Percentiles rank a stretch among this genome's conserved stretches.
Conservation (phyloP, 2,329 filamentous ascomycete species). For the Cercospora nicotianae region DNA sequence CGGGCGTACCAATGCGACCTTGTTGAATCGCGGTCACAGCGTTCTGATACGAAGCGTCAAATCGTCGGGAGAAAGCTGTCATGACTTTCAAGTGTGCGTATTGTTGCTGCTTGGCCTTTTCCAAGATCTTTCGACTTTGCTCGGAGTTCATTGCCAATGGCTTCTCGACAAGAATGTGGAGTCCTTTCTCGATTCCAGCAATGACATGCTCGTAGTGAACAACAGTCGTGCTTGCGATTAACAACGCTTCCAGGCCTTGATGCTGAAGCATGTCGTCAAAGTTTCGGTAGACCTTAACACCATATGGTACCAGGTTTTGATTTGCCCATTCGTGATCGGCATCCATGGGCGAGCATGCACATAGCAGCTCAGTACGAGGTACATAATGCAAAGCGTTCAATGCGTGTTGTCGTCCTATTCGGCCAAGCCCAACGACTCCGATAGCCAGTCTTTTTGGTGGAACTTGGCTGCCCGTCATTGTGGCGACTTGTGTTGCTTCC, state of each 20-base stretch:
- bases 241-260: slow-evolving; percentile 55
- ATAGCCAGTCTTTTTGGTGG: slow-evolving; percentile 17
- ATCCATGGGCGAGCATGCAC: slow-evolving; percentile 46
- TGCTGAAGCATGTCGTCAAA: slow-evolving; percentile 60
- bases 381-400: slow-evolving; percentile 46
- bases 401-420: slow-evolving; percentile 24
- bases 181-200: slow-evolving; percentile 54
- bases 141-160: slow-evolving; percentile 36
- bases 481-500: not conserved
- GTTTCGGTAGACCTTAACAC: slow-evolving; percentile 54
- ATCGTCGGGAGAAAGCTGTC: slow-evolving; percentile 48
- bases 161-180: slow-evolving; percentile 60
- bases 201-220: slow-evolving; percentile 59
- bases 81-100: slow-evolving; percentile 43
- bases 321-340: slow-evolving; percentile 48
- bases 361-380: slow-evolving; percentile 46
- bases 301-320: slow-evolving; percentile 51
- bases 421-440: slow-evolving; percentile 23
- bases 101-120: slow-evolving; percentile 14
- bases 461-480: not conserved
- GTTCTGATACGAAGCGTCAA: slow-evolving; percentile 48
- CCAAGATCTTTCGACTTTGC: slow-evolving; percentile 18
- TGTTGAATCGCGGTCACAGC: slow-evolving; percentile 40
- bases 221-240: slow-evolving; percentile 56
- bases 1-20: slow-evolving; percentile 44